Evolutionary conservation across 2,329 filamentous ascomycete species (phyloP).

Genomic region (Nothomitra cinnamomea): DNA sequence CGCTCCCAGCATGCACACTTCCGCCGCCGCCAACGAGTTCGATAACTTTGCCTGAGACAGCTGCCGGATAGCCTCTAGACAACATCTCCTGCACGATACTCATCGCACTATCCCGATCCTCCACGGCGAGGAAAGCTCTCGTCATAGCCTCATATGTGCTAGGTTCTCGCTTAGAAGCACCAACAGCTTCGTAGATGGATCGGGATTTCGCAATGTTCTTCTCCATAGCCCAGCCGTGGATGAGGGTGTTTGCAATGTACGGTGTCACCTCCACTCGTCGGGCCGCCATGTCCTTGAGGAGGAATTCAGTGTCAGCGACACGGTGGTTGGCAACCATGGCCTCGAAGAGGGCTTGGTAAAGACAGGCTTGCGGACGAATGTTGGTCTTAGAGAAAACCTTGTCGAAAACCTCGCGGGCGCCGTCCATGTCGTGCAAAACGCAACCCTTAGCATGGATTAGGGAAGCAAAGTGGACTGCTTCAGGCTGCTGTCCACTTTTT

Average conservation of each 20-base stretch:
- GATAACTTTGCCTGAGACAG: conserved; percentile 84
- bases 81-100: conserved; percentile 78
- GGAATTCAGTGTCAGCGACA: conserved; percentile 55
- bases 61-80: conserved; percentile 72
- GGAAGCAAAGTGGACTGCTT: conserved; percentile 89
- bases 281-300: conserved; percentile 59
- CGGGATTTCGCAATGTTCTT: conserved; percentile 66
- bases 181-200: conserved; percentile 63
- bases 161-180: conserved; percentile 67
- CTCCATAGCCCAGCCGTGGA: conserved; percentile 86
- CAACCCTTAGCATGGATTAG: conserved; percentile 93
- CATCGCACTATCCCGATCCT: conserved; percentile 62
- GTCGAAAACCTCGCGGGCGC: conserved; percentile 69
- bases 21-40: conserved; percentile 45
- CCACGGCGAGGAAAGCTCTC: conserved; percentile 70
- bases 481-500: conserved; percentile 54
- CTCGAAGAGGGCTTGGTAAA: conserved; percentile 96
- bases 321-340: conserved; percentile 89
- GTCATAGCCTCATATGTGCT: conserved; percentile 99
- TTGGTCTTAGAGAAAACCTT: conserved; percentile 50
- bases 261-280: conserved; percentile 72
- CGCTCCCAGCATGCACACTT: background rate
- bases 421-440: conserved; percentile 77
- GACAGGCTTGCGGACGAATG: conserved; percentile 59
- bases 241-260: conserved; percentile 96